Evolutionary conservation across 164 flowering plant genomes (phyloP), one percentile per base, ranked within the genome.

Genomic region (Stephania cephalantha): DNA sequence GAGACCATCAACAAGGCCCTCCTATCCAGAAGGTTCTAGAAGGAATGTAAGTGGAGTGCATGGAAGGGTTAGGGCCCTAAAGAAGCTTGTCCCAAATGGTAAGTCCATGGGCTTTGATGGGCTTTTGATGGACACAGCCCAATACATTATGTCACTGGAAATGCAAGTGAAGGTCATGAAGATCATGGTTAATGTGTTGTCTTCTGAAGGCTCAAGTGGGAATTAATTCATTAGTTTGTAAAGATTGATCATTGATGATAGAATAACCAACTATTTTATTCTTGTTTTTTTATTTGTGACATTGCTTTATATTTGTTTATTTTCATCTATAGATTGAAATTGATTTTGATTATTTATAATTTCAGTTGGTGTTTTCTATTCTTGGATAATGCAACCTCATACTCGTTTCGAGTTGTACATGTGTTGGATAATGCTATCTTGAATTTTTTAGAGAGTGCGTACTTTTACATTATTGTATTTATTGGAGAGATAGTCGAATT

Each of bases 151-250:
- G 83, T 66, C 81, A 48, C 76, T 94, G 29, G 81, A 91, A 79
- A 81, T 80, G 85, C 85, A 85, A 80, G 91, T 91, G n/a, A 85
- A 81, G 75, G 83, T 83, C 46, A 89, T 94, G 98, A 94, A 88
- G 81, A 71, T 80, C 64, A 75, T 89, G 86, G 87, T 88, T 44
- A 55, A 85, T 69, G 79, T 73, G 12, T 73, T 87, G 35, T 58
- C 84, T 58, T 15, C 10, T 50, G 55, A 50, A 10, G 48, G 67
- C 76, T 72, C 66, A 25, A 46, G 53, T 35, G 48, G 29, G 35
- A 22, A 65, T 10, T 29, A 29, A 58, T 58, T 50, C 13, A 65
- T 29, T 65, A 30, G 20, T 65, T 65, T 65, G 68, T 65, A 65
- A 65, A 65, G 35, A 65, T 65, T 65, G 66, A 63, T 63, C n/a